Evolutionary conservation across 768 basidiomycete genomes (phyloP).

Genomic region (Macrolepiota albuminosa): DNA sequence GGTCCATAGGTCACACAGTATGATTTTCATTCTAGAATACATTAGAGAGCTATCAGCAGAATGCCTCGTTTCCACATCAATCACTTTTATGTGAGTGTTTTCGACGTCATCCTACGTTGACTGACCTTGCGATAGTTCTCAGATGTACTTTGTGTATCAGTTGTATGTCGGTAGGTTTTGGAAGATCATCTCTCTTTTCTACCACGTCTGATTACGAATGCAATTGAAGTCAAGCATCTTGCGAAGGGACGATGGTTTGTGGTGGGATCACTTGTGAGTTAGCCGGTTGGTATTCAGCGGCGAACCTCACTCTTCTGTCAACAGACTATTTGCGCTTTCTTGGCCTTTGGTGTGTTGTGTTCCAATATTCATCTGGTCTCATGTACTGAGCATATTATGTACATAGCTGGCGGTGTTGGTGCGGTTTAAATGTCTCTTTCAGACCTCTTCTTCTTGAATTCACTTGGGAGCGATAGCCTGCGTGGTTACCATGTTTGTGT

Average conservation of each 20-base stretch:
- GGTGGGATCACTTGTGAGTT: neutral
- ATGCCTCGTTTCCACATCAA: constrained; percentile 36
- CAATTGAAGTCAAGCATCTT: neutral
- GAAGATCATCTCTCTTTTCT: neutral
- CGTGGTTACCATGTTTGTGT: neutral
- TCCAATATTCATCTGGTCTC: neutral
- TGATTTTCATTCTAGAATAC: neutral
- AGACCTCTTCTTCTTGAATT: neutral
- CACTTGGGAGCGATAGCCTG: neutral
- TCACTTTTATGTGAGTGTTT: constrained; percentile 35
- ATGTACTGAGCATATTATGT: neutral
- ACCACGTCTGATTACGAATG: neutral
- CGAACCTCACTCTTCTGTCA: neutral
- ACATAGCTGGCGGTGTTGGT: neutral
- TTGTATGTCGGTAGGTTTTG: constrained; percentile 25
- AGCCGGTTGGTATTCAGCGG: too few relatives aligned
- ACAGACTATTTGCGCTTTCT: neutral
- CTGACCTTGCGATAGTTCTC: constrained; percentile 27
- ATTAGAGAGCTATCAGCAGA: constrained; percentile 33
- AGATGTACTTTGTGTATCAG: constrained; percentile 39
- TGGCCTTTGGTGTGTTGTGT: neutral
- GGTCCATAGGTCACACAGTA: neutral
- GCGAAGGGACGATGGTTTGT: neutral
- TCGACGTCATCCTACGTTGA: neutral
- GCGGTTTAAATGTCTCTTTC: neutral